Percentiles rank a stretch among this genome's conserved stretches.
Evolutionary conservation across 2,329 filamentous ascomycete genomes (phyloP).

Genomic region (Cordyceps fumosorosea): DNA sequence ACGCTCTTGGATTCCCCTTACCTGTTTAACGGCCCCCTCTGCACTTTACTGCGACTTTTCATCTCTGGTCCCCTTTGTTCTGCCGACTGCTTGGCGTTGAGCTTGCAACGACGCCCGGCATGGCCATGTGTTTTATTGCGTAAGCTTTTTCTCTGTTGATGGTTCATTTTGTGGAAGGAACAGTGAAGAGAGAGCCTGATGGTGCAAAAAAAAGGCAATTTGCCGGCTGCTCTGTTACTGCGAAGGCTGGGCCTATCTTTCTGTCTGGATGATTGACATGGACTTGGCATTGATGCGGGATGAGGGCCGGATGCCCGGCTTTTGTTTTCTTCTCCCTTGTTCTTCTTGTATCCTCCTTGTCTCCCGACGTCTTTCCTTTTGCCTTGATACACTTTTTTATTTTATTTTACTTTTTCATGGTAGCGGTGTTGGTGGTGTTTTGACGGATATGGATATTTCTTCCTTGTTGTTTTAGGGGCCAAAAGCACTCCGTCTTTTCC

Average conservation of each 20-base stretch:
- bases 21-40: not conserved
- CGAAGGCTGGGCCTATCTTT: not conserved
- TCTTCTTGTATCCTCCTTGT: not conserved
- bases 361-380: not conserved
- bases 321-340: not conserved
- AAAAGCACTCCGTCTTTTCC: not conserved
- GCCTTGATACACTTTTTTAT: not conserved
- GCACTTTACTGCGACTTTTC: not conserved
- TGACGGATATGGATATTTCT: constrained; percentile 6
- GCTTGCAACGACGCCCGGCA: not conserved
- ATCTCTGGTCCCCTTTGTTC: constrained; percentile 1
- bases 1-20: constrained; percentile 10
- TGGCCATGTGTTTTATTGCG: not conserved
- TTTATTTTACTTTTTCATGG: constrained; percentile 9
- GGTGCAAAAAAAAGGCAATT: not conserved
- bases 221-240: not conserved
- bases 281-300: not conserved
- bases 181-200: not conserved
- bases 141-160: not conserved
- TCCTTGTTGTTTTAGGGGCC: not conserved
- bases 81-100: not conserved
- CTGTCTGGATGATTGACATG: not conserved
- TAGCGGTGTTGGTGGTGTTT: constrained; percentile 12
- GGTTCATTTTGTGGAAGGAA: not conserved
- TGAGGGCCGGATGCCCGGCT: constrained; percentile 9